Percentiles rank a stretch among this genome's conserved stretches.
Evolutionary conservation across 768 basidiomycete species (phyloP).

Genomic region (Coprinellus micaceus): DNA sequence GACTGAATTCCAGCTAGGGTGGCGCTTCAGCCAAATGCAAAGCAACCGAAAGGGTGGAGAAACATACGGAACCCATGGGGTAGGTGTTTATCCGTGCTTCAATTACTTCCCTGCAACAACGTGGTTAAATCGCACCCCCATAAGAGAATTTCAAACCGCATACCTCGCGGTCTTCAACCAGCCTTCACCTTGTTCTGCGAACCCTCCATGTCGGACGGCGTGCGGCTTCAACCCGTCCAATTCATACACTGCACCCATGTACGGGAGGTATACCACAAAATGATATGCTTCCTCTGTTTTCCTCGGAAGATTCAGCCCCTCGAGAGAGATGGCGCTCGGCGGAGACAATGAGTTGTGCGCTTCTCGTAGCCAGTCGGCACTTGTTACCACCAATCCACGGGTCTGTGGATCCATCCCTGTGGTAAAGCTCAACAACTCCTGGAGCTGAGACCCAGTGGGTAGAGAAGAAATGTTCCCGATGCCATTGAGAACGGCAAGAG

Average conservation of each 20-base stretch:
- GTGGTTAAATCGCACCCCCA: too few relatives aligned
- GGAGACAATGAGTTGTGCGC: slow-evolving; percentile 94
- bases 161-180: slow-evolving; percentile 84
- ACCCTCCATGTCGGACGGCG: slow-evolving; percentile 79
- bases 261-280: slow-evolving; percentile 90
- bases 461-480: slow-evolving; percentile 76
- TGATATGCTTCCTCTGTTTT: slow-evolving; percentile 86
- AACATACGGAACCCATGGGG: slow-evolving; percentile 78
- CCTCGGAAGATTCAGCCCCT: slow-evolving; percentile 71
- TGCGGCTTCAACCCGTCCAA: slow-evolving; percentile 83
- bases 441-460: slow-evolving; percentile 60
- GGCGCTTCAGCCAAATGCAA: not conserved
- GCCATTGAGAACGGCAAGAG: slow-evolving; percentile 90
- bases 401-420: slow-evolving; percentile 85
- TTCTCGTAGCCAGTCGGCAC: slow-evolving; percentile 73
- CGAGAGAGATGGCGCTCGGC: slow-evolving; percentile 82
- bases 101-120: slow-evolving; percentile 63
- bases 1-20: slow-evolving; percentile 82
- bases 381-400: slow-evolving; percentile 76
- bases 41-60: slow-evolving; percentile 5
- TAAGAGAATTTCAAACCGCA: too few relatives aligned
- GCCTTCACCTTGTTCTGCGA: slow-evolving; percentile 64
- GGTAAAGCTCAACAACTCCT: slow-evolving; percentile 73
- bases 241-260: slow-evolving; percentile 83
- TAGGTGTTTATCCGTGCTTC: slow-evolving; percentile 88